Evolutionary conservation across 2,329 filamentous ascomycete species (phyloP).

Genomic region (Curvularia verruculosa): DNA sequence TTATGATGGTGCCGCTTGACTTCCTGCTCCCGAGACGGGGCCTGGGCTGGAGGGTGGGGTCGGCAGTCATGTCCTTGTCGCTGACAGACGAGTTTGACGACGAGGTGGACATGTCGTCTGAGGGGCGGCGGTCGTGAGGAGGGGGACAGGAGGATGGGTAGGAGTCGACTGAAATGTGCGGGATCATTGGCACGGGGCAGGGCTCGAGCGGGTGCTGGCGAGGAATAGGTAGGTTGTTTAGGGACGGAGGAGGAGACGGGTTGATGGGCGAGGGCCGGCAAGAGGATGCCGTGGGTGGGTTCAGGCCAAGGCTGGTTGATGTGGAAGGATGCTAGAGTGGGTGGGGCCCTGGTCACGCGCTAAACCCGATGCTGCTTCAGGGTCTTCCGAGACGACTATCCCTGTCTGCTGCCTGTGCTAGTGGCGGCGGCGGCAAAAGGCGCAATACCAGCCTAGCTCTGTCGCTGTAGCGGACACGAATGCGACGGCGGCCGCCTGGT

Average conservation of each 20-base stretch:
- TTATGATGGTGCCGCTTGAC: conserved; percentile 81
- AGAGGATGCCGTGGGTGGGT: conserved; percentile 27
- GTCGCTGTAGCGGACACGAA: too few species aligned
- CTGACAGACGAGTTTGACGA: conserved; percentile 55
- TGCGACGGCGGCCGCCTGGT: too few species aligned
- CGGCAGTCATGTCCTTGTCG: conserved; percentile 47
- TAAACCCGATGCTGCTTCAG: conserved; percentile 15
- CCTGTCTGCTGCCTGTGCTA: conserved; percentile 27
- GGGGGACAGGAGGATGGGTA: conserved; percentile 35
- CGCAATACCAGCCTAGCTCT: neutral
- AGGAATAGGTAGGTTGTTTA: conserved; percentile 16
- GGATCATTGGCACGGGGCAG: conserved; percentile 28
- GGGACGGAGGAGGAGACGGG: conserved; percentile 15
- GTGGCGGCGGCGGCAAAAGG: conserved; percentile 15
- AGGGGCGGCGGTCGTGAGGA: conserved; percentile 29
- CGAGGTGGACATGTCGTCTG: conserved; percentile 48
- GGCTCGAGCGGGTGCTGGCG: conserved; percentile 25
- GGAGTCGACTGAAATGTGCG: conserved; percentile 30
- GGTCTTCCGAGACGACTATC: conserved; percentile 16
- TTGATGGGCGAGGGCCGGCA: conserved; percentile 23
- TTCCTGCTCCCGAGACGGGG: conserved; percentile 75
- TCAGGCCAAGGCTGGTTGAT: conserved; percentile 24
- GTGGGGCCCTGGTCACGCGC: conserved; percentile 11
- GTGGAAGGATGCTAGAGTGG: conserved; percentile 32
- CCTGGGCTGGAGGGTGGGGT: conserved; percentile 59